Evolutionary conservation across 2,329 filamentous ascomycete species (phyloP).

Genomic region (Zymoseptoria passerinii): DNA sequence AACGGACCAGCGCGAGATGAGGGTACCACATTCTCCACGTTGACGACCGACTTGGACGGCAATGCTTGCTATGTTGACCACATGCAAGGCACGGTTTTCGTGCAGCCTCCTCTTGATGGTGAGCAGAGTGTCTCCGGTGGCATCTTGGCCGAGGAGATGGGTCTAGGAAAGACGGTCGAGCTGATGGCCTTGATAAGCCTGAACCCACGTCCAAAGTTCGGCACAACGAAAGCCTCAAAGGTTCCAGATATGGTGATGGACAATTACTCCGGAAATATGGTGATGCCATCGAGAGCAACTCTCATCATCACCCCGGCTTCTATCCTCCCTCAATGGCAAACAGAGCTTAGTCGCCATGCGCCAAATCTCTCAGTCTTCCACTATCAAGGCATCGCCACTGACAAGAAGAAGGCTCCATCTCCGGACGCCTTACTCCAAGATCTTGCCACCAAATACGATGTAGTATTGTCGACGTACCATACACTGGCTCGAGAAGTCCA

Average conservation of each 20-base stretch:
- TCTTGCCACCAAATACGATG: slow-evolving; percentile 42
- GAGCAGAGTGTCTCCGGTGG: slow-evolving; percentile 48
- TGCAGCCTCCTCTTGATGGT: slow-evolving; percentile 28
- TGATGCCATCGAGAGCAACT: slow-evolving; percentile 48
- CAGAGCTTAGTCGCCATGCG: slow-evolving; percentile 50
- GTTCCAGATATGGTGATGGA: slow-evolving; percentile 23
- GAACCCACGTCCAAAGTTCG: slow-evolving; percentile 41
- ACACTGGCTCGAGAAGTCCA: slow-evolving; percentile 75
- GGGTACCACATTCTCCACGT: slow-evolving; percentile 10
- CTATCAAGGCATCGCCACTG: slow-evolving; percentile 45
- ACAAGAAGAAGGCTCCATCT: slow-evolving; percentile 25
- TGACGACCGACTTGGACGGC: slow-evolving; percentile 40
- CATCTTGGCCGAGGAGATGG: slow-evolving; percentile 75
- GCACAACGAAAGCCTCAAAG: neutral
- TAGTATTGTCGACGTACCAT: slow-evolving; percentile 56
- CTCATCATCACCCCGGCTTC: slow-evolving; percentile 55
- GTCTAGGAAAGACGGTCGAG: slow-evolving; percentile 72
- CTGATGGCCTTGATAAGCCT: slow-evolving; percentile 61
- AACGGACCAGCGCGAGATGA: neutral
- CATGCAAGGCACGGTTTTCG: slow-evolving; percentile 49
- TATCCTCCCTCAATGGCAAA: slow-evolving; percentile 56
- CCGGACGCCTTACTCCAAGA: slow-evolving; percentile 38
- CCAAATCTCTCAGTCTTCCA: slow-evolving; percentile 48
- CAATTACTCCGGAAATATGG: slow-evolving; percentile 34
- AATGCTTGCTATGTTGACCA: slow-evolving; percentile 50